Base-by-base conservation (phyloP, 345 rosid genomes). In the Salix exigua region DNA sequence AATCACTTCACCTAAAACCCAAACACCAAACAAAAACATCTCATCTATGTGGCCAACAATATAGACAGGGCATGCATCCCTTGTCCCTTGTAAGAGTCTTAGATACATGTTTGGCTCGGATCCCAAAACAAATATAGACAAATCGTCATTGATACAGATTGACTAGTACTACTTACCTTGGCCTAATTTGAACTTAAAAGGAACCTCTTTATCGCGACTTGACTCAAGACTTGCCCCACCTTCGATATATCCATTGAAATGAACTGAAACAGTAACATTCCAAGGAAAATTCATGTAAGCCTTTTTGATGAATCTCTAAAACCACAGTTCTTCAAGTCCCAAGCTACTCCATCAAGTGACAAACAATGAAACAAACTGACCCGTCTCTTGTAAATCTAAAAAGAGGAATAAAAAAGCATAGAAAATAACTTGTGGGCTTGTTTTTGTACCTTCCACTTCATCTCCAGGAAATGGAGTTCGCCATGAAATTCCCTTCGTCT, bases 391-490 rank as follows among this genome's bases (percentile, higher is more conserved):
- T 5, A n/a, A 4, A 13, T 5, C 40, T 35, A 7, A 16, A 19
- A 73, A 38, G 6, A 19, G 38, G 7, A 55, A 4, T 18, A 30
- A 12, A 19, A 53, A 2, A 51, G 0, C 38, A 31, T 19, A 33
- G 6, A 33, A 13, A 21, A 58, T 3, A 9, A 40, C 19, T 26
- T 18, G 7, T 4, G 31, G 64, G 61, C 17, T 46, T 46, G 50
- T 46, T 46, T 21, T 7, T n/a, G 58, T 79, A 88, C 89, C 91
- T 68, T 84, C 53, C 7, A 86, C 88, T 61, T 88, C 85, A 66
- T 88, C 91, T 38, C 91, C 87, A 8, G 74, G 81, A 65, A 66
- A 48, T 28, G 89, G 89, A 78, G 87, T 84, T 70, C 77, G 87
- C 88, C 91, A 88, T 23, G 86, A 84, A 74, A 48, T 53, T 53